Conservation (phyloP, 2,329 filamentous ascomycete species). For the Trichophyton equinum region DNA sequence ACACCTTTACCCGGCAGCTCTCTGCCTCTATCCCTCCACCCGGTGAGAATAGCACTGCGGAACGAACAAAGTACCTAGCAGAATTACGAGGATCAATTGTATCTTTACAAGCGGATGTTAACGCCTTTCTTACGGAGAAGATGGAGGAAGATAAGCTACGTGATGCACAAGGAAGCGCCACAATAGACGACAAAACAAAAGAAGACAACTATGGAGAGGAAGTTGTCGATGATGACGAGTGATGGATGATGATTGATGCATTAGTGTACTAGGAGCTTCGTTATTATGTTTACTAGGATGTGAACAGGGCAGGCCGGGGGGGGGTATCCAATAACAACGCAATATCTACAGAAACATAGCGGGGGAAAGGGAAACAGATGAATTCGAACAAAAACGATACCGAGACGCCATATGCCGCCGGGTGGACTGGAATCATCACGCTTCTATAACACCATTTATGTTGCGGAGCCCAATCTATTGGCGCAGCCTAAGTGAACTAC, state of each 20-base stretch:
- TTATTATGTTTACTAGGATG: not conserved
- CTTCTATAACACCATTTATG: slow-evolving; percentile 13
- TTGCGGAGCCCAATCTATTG: slow-evolving; percentile 29
- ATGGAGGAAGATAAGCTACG: slow-evolving; percentile 49
- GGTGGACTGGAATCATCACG: slow-evolving; percentile 5
- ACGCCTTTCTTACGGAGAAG: slow-evolving; percentile 46
- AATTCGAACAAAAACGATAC: not conserved
- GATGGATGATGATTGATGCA: slow-evolving; percentile 11
- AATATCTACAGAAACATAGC: slow-evolving; percentile 8
- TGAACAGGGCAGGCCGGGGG: not conserved
- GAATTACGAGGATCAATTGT: slow-evolving; percentile 39
- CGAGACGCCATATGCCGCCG: not conserved
- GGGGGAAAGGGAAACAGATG: slow-evolving; percentile 6
- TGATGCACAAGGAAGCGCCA: slow-evolving; percentile 18
- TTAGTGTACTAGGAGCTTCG: not conserved
- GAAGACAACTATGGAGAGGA: slow-evolving; percentile 72
- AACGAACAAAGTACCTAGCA: slow-evolving; percentile 43
- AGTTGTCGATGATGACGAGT: slow-evolving; percentile 45
- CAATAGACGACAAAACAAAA: slow-evolving; percentile 25
- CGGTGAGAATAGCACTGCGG: slow-evolving; percentile 16
- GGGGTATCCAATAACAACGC: slow-evolving; percentile 1
- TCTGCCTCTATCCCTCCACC: slow-evolving; percentile 14
- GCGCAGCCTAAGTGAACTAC: slow-evolving; percentile 76
- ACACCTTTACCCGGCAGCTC: slow-evolving; percentile 25
- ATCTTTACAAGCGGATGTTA: slow-evolving; percentile 45